phyloP scores from a whole-genome alignment of 2,329 filamentous ascomycete species.

The Cercospora sesami region DNA sequence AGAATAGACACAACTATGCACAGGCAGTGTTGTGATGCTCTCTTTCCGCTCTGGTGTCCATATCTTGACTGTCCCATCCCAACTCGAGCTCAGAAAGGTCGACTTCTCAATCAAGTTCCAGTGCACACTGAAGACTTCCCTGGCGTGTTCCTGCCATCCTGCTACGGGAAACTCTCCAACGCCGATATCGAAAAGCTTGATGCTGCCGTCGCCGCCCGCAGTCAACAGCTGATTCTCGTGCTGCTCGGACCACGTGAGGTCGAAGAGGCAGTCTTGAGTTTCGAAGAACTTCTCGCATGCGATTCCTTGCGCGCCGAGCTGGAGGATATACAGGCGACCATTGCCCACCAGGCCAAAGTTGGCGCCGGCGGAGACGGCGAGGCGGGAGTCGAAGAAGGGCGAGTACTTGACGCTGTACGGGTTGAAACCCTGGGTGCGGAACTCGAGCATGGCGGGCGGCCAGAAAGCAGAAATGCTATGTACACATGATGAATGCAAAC shows the following conservation, averaged over 20 bases:
- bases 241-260: constrained; percentile 90
- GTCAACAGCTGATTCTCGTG: constrained; percentile 93
- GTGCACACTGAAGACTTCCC: constrained; percentile 87
- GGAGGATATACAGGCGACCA: constrained; percentile 81
- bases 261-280: constrained; percentile 95
- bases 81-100: constrained; percentile 85
- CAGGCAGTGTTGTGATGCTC: constrained; percentile 81
- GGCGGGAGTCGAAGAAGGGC: constrained; percentile 91
- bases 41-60: constrained; percentile 72
- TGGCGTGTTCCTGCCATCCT: constrained; percentile 88
- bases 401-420: constrained; percentile 98
- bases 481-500: constrained; percentile 4
- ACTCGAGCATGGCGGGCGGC: constrained; percentile 62
- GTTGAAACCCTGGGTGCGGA: constrained; percentile 89
- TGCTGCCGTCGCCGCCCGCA: constrained; percentile 86
- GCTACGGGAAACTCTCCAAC: constrained; percentile 82
- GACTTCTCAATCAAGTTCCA: constrained; percentile 94
- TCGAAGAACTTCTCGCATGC: constrained; percentile 87
- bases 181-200: constrained; percentile 89
- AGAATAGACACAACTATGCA: constrained; percentile 91
- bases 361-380: constrained; percentile 85
- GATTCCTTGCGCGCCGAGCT: constrained; percentile 79
- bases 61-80: constrained; percentile 95
- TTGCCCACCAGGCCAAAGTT: constrained; percentile 98
- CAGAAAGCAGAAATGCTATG: neutral